Percentiles rank a stretch among this genome's conserved stretches.
These are phyloP conservation scores for Strobilomyces dryophilus DNA, from an alignment of 768 basidiomycete species.

Conservation along the genomic window DNA sequence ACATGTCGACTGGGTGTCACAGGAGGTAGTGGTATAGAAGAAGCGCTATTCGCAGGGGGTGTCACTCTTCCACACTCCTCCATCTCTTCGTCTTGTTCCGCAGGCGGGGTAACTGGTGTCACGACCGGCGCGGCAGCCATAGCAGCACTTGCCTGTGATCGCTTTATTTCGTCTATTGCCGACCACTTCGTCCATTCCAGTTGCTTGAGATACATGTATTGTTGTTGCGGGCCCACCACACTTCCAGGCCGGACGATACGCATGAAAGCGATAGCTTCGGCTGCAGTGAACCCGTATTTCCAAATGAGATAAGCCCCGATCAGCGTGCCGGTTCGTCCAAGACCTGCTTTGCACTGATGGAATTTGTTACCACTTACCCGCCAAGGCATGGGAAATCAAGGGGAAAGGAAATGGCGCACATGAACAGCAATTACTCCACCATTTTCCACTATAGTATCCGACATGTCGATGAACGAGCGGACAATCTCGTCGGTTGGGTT, in stretches of 20 bases:
- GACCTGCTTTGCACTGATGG: slow-evolving; percentile 87
- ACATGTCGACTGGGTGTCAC: slow-evolving; percentile 81
- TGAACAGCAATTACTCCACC: slow-evolving; percentile 88
- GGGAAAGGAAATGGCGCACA: slow-evolving; percentile 42
- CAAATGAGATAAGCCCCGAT: slow-evolving; percentile 98
- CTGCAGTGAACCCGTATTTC: slow-evolving; percentile 97
- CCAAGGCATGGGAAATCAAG: slow-evolving; percentile 4
- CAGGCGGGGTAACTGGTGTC: slow-evolving; percentile 77
- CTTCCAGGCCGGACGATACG: slow-evolving; percentile 93
- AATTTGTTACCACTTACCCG: slow-evolving; percentile 19
- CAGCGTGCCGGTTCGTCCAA: slow-evolving; percentile 93
- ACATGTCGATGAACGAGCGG: slow-evolving; percentile 82
- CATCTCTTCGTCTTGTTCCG: slow-evolving; percentile 66
- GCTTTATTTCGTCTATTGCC: slow-evolving; percentile 73
- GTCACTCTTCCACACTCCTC: slow-evolving; percentile 41
- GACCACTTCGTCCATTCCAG: slow-evolving; percentile 93
- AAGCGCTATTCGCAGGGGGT: slow-evolving; percentile 21
- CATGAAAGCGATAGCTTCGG: slow-evolving; percentile 97
- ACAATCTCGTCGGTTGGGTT: slow-evolving; percentile 97
- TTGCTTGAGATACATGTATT: slow-evolving; percentile 94
- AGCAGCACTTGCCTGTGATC: slow-evolving; percentile 38
- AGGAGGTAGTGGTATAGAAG: slow-evolving; percentile 47
- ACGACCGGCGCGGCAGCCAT: slow-evolving; percentile 46
- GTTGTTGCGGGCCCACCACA: slow-evolving; percentile 89
- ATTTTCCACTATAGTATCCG: slow-evolving; percentile 69